Base-by-base conservation (phyloP, 257 asterid genomes). In the Primulina eburnea region DNA sequence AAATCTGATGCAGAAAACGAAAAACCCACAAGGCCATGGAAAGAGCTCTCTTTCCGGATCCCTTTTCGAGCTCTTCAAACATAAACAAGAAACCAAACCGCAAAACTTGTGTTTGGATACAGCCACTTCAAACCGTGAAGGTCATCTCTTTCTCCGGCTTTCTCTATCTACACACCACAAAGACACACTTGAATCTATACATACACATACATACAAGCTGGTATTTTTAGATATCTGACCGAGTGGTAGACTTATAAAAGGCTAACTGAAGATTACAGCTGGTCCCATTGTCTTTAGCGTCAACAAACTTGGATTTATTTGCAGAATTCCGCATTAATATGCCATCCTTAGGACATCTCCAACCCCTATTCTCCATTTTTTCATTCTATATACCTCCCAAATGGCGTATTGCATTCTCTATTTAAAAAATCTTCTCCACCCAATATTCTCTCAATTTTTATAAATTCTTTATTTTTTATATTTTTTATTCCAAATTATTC, bases 261-360 rank as follows among this genome's bases (percentile, higher is more conserved):
- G 79, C 67, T 67, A 79, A 83, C 81, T 77, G 95, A 83, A 82
- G 73, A 83, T 78, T 76, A 90, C 90, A 86, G 96, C 90, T 86
- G 92, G 89, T 79, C 84, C 83, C 78, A 70, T 78, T 82, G 83
- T 83, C 81, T 79, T 76, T 77, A 72, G 81, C 76, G 85, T 79
- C 77, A 73, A 79, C 76, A 75, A 77, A 76, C 50, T 47, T 43
- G 72, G 69, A 50, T 69, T 64, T 75, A 38, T 75, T 78, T 72
- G 77, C 76, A 73, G 79, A 74, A 76, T 82, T 78, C 64, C 57
- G 26, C 60, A 61, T 38, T 40, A 17, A 56, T 72, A 63, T 75
- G 30, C 5, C 74, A 75, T 62, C 72, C 56, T 50, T 50, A n/a
- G n/a, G n/a, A n/a, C n/a, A n/a, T n/a, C n/a, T n/a, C n/a, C n/a